Conservation (phyloP, 129 eudicot species). For the Gnaphalium uliginosum region DNA sequence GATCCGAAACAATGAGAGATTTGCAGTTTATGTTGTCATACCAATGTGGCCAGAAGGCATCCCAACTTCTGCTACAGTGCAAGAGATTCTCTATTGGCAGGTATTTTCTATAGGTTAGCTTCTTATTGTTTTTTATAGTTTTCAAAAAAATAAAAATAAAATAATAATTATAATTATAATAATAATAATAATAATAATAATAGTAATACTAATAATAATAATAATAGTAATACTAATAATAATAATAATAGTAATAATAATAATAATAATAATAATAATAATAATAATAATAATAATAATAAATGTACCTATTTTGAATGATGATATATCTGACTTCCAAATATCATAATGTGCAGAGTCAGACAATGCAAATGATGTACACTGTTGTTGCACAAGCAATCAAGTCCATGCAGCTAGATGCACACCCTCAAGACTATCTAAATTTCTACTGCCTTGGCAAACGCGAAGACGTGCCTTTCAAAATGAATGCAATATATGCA, state of each 20-base stretch:
- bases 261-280: too few species aligned
- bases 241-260: too few species aligned
- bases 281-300: too few species aligned
- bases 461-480: slow-evolving; percentile 59
- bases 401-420: slow-evolving; percentile 61
- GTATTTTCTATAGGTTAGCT: slow-evolving; percentile 35
- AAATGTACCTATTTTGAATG: background rate
- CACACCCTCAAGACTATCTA: slow-evolving; percentile 79
- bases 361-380: slow-evolving; percentile 93
- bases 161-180: too few species aligned
- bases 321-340: background rate
- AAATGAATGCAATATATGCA: slow-evolving; percentile 38
- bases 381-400: slow-evolving; percentile 62
- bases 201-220: too few species aligned
- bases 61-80: slow-evolving; percentile 72
- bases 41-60: slow-evolving; percentile 99
- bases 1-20: slow-evolving; percentile 78
- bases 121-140: background rate
- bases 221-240: too few species aligned
- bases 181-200: too few species aligned
- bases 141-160: background rate
- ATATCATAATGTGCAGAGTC: slow-evolving; percentile 46
- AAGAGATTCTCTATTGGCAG: slow-evolving; percentile 98
- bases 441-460: slow-evolving; percentile 94
- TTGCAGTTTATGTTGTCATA: slow-evolving; percentile 79